A percentile compares a stretch with the other conserved stretches of the same genome.
These are phyloP conservation scores for Hypericum androsaemum DNA, from an alignment of 345 rosid species.

Conservation along the genomic window DNA sequence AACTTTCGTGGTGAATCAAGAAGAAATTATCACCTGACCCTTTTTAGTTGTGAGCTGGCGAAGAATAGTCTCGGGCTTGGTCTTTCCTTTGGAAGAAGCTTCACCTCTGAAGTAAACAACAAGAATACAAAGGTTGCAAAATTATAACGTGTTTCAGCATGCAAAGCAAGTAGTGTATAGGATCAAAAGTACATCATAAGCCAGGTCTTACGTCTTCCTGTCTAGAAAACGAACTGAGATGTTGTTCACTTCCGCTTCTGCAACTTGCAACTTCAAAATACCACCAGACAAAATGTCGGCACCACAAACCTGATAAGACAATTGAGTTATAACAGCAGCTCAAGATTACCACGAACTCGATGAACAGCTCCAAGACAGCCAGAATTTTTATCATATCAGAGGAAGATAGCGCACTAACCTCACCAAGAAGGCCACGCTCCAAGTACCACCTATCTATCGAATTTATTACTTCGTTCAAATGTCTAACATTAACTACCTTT, in stretches of 20 bases:
- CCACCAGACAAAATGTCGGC: conserved; percentile 94
- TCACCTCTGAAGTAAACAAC: conserved; percentile 59
- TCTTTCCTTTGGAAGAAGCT: conserved; percentile 83
- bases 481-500: conserved; percentile 79
- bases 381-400: not conserved
- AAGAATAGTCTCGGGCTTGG: conserved; percentile 69
- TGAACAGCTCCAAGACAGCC: not conserved
- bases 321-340: not conserved
- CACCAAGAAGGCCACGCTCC: conserved; percentile 90
- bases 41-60: conserved; percentile 91
- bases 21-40: conserved; percentile 56
- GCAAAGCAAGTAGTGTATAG: not conserved
- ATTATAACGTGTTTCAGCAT: not conserved
- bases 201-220: conserved; percentile 68
- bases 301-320: conserved; percentile 54
- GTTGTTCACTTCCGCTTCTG: conserved; percentile 90
- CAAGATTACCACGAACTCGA: not conserved
- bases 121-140: conserved; percentile 15
- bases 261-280: conserved; percentile 70
- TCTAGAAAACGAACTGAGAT: conserved; percentile 80
- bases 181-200: conserved; percentile 13
- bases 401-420: conserved; percentile 38
- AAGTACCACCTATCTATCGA: conserved; percentile 91
- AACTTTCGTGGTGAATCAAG: no score
- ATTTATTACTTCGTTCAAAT: conserved; percentile 72